Base-by-base conservation (phyloP, 2,329 filamentous ascomycete genomes). In the Penicillium sp. region DNA sequence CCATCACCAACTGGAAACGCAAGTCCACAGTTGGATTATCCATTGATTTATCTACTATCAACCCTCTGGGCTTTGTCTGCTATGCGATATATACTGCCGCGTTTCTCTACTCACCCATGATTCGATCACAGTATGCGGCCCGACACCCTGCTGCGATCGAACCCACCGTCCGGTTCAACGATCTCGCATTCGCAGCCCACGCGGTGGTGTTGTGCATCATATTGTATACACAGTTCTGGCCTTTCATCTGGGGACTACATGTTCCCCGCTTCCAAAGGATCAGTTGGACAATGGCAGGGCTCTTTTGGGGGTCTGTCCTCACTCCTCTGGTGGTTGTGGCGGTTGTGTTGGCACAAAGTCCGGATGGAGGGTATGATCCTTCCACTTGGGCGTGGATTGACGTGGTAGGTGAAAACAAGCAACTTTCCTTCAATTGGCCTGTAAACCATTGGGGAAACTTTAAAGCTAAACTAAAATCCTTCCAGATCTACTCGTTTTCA, bases 141-240 rank as follows among this genome's bases (percentile, higher is more conserved):
- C 86, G 94, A 57, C 85, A 97, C 73, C 84, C 84, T 3, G 74
- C 82, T 43, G 85, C 87, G 5, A 86, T 90, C 8, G 84, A 88
- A 41, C 91, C 93, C 3, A 94, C 92, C 0, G 92, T 96, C 30
- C 85, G 88, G 53, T 84, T 90, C 75, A 97, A 97, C 75, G 94
- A 99, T 76, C 82, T 97, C 56, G 84, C 86, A 14, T 97, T 97
- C 72, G 91, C 92, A 16, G 78, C 85, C 3, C 92, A 97, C 75
- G 93, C 89, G 33, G 79, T 91, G 16, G 60, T 91, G 10, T 76
- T 96, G 60, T 90, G 87, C 64, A 65, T 84, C 41, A 71, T 97
- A 53, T 84, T 86, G n/a, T 87, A 88, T 58, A 89, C 85, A 46
- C 93, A 97, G 73, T 88, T 95, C 67, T 84, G 82, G 64, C 83